phyloP scores from a whole-genome alignment of 169 alveolate species.

The Eimeria acervulina region DNA sequence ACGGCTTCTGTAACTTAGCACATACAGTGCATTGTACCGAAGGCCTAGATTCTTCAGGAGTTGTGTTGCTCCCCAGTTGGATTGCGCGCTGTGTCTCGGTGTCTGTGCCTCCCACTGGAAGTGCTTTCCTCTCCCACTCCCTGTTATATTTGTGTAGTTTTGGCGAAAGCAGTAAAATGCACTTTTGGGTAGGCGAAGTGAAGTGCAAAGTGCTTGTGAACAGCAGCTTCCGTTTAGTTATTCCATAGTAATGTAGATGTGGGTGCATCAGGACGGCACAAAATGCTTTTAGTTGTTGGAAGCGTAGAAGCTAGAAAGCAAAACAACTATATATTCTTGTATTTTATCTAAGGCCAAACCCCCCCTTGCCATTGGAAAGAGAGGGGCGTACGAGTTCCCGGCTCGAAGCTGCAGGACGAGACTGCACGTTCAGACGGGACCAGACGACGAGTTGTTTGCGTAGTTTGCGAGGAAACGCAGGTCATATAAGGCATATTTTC shows the following conservation, averaged over 20 bases:
- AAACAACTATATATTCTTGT: not conserved
- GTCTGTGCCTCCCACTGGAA: not conserved
- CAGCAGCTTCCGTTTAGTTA: too few species aligned
- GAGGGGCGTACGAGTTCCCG: not conserved
- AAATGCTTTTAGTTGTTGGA: not conserved
- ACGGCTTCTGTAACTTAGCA: too few species aligned
- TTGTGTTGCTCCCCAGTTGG: not conserved
- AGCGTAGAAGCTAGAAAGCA: not conserved
- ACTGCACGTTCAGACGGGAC: not conserved
- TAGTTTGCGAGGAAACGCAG: not conserved
- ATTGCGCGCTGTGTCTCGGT: not conserved
- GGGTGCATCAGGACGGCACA: too few species aligned
- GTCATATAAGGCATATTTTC: not conserved
- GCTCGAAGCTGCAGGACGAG: constrained; percentile 20
- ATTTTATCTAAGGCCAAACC: not conserved
- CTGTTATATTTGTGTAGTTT: not conserved
- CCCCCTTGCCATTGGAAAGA: too few species aligned
- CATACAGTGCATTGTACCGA: too few species aligned
- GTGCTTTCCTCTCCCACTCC: not conserved
- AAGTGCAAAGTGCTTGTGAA: too few species aligned
- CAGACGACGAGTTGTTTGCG: not conserved
- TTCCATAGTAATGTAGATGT: too few species aligned
- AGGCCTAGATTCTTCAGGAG: too few species aligned
- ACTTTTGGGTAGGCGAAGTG: not conserved
- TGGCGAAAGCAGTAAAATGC: not conserved